These are phyloP conservation scores for Beauveria medogensis DNA, from an alignment of 2,329 filamentous ascomycete species.

Conservation along the genomic window DNA sequence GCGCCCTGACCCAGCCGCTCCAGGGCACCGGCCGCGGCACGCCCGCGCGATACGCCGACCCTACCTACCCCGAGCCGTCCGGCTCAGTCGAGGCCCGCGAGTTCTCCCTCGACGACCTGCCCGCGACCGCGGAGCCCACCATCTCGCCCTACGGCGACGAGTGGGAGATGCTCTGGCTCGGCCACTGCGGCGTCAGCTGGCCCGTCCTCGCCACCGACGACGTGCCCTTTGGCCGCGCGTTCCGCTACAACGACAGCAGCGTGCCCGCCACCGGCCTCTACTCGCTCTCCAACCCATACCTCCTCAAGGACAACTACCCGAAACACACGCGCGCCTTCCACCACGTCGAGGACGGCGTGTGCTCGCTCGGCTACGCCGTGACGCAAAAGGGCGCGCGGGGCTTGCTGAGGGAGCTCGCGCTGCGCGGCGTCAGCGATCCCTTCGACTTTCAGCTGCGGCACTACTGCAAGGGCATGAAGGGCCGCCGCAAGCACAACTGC, in stretches of 20 bases:
- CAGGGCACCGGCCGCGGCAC: not conserved
- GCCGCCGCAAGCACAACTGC: conserved; percentile 28
- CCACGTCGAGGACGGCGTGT: conserved; percentile 28
- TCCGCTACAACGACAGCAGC: conserved; percentile 23
- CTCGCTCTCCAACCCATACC: conserved; percentile 23
- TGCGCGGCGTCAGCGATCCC: conserved; percentile 29
- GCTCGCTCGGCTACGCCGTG: conserved; percentile 35
- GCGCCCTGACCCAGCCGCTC: conserved; percentile 23
- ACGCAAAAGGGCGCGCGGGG: conserved; percentile 32
- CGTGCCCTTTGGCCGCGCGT: conserved; percentile 21
- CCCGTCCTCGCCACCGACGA: conserved; percentile 12
- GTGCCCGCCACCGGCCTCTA: conserved; percentile 24
- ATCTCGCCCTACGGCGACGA: conserved; percentile 36
- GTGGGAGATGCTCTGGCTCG: conserved; percentile 43
- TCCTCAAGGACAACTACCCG: conserved; percentile 21
- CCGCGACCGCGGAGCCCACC: conserved; percentile 10
- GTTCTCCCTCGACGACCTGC: conserved; percentile 10
- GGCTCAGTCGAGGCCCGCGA: not conserved
- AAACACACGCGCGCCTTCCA: conserved; percentile 35
- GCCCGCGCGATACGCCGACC: conserved; percentile 13
- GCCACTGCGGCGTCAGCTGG: conserved; percentile 34
- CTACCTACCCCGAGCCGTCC: conserved; percentile 14
- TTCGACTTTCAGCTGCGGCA: conserved; percentile 37
- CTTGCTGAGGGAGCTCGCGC: conserved; percentile 27
- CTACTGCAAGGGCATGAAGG: conserved; percentile 33